Evolutionary conservation across 140 eudicot species (phyloP).

Genomic region (Flaveria floridana): DNA sequence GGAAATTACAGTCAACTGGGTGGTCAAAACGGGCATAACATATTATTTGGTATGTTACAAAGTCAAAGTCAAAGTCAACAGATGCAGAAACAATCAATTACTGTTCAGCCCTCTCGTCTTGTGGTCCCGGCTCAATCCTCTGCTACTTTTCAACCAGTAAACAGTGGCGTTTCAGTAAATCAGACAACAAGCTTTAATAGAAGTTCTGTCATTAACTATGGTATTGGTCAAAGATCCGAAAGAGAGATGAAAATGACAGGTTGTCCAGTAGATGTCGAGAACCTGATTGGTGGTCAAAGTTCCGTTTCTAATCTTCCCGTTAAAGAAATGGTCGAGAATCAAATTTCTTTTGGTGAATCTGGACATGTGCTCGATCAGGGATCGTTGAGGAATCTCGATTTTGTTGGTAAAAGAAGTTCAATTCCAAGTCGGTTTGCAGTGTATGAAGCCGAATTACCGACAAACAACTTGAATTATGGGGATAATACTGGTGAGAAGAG

Average conservation of each 20-base stretch:
- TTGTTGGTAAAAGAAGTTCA: slow-evolving; percentile 51
- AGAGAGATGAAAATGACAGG: slow-evolving; percentile 34
- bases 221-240: slow-evolving; percentile 36
- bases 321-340: slow-evolving; percentile 28
- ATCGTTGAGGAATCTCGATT: slow-evolving; percentile 42
- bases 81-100: slow-evolving; percentile 52
- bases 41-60: slow-evolving; percentile 45
- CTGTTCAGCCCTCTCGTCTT: slow-evolving; percentile 73
- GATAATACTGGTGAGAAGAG: slow-evolving; percentile 36
- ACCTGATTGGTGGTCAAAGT: slow-evolving; percentile 23
- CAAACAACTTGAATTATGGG: slow-evolving; percentile 37
- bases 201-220: slow-evolving; percentile 38
- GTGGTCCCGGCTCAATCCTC: slow-evolving; percentile 57
- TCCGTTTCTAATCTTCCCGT: slow-evolving; percentile 27
- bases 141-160: slow-evolving; percentile 42
- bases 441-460: slow-evolving; percentile 43
- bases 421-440: slow-evolving; percentile 68
- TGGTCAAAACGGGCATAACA: slow-evolving; percentile 42
- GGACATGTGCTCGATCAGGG: slow-evolving; percentile 47
- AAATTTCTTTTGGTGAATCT: slow-evolving; percentile 43
- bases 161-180: slow-evolving; percentile 42
- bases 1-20: slow-evolving; percentile 40
- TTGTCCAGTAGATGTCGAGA: slow-evolving; percentile 30
- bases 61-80: slow-evolving; percentile 45
- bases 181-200: slow-evolving; percentile 37